Percentiles rank a stretch among this genome's conserved stretches.
Conservation (phyloP, 2,329 filamentous ascomycete species). For the Remersonia thermophila region DNA sequence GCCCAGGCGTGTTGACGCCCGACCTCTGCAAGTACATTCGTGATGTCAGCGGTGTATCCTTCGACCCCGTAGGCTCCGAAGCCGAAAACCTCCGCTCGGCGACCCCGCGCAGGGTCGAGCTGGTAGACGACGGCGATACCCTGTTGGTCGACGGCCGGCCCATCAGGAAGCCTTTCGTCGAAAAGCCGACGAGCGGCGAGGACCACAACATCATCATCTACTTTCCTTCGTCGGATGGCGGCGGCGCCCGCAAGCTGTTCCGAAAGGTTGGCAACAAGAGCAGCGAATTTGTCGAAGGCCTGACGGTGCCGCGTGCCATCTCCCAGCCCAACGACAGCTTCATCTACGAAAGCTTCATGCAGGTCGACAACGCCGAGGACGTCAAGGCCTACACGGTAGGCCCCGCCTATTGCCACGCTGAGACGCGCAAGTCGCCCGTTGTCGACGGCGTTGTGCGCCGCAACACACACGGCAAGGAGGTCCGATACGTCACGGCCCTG, state of each 20-base stretch:
- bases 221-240: conserved; percentile 75
- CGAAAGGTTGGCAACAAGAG: conserved; percentile 98
- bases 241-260: conserved; percentile 84
- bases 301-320: conserved; percentile 67
- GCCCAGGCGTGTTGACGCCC: conserved; percentile 63
- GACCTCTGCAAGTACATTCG: conserved; percentile 73
- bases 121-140: conserved; percentile 83
- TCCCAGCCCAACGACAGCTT: conserved; percentile 74
- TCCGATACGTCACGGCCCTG: conserved; percentile 84
- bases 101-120: conserved; percentile 56
- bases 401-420: conserved; percentile 83
- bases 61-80: conserved; percentile 59
- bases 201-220: conserved; percentile 99
- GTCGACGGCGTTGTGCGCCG: conserved; percentile 91
- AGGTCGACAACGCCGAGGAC: conserved; percentile 93
- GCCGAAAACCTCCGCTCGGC: conserved; percentile 38
- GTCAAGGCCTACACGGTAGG: conserved; percentile 98
- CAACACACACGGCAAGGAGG: conserved; percentile 94
- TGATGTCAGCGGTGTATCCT: conserved; percentile 62
- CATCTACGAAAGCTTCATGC: conserved; percentile 94
- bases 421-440: conserved; percentile 93
- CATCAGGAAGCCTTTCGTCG: conserved; percentile 88
- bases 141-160: conserved; percentile 73
- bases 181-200: conserved; percentile 96
- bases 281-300: conserved; percentile 75